These are phyloP conservation scores for Nemania sp. DNA, from an alignment of 2,329 filamentous ascomycete genomes.

Conservation along the genomic window DNA sequence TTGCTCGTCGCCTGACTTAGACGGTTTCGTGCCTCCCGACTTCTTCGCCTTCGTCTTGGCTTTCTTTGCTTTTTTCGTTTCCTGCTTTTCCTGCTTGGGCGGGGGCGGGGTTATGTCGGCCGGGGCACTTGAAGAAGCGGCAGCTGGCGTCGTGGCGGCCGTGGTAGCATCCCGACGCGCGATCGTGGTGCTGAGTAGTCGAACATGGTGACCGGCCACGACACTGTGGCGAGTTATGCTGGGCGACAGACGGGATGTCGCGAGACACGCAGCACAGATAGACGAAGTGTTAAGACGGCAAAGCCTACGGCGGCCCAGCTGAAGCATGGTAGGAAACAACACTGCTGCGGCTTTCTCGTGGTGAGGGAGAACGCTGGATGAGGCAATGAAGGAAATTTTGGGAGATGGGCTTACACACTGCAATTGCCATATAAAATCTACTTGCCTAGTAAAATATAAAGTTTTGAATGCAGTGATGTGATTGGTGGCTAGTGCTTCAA, in stretches of 20 bases:
- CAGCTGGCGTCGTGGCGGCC: not conserved
- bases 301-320: slow-evolving; percentile 35
- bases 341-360: too few relatives aligned
- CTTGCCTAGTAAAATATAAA: too few relatives aligned
- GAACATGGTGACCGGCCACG: slow-evolving; percentile 23
- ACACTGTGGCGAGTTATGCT: slow-evolving; percentile 22
- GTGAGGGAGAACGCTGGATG: too few relatives aligned
- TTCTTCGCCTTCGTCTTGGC: slow-evolving; percentile 9
- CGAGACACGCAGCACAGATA: slow-evolving; percentile 37
- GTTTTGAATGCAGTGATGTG: too few relatives aligned
- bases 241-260: slow-evolving; percentile 16
- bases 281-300: slow-evolving; percentile 36
- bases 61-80: not conserved
- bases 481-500: too few relatives aligned
- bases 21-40: slow-evolving; percentile 1
- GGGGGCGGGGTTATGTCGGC: slow-evolving; percentile 4
- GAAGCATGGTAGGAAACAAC: slow-evolving; percentile 42
- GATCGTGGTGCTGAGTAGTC: slow-evolving; percentile 29
- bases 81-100: not conserved
- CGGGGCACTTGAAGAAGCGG: not conserved
- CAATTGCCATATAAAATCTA: too few relatives aligned
- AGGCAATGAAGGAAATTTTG: too few relatives aligned
- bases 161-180: slow-evolving; percentile 14
- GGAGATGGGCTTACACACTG: too few relatives aligned
- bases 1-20: slow-evolving; percentile 5